Evolutionary conservation across 805 yeast genomes (phyloP).

Genomic region (Cyberlindnera maclurae): DNA sequence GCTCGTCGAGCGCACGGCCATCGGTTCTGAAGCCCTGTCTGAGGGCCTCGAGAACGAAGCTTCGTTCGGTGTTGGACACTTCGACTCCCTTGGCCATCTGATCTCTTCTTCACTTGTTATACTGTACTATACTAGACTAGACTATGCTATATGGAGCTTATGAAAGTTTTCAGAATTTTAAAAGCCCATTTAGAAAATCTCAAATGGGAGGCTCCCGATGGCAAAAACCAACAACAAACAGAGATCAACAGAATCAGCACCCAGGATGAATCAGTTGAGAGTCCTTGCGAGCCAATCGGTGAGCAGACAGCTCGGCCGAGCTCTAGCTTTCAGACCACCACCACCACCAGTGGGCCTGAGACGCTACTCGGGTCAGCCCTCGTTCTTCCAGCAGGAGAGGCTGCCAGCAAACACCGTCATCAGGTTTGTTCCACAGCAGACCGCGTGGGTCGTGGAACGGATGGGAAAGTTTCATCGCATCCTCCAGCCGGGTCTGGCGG

Average conservation of each 20-base stretch:
- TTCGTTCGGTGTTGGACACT: conserved; percentile 55
- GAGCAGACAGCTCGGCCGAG: too few relatives aligned
- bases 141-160: too few relatives aligned
- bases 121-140: too few relatives aligned
- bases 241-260: too few relatives aligned
- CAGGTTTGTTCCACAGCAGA: conserved; percentile 82
- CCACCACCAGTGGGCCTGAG: too few relatives aligned
- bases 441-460: conserved; percentile 86
- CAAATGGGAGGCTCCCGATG: too few relatives aligned
- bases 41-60: conserved; percentile 56
- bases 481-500: conserved; percentile 70
- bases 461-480: conserved; percentile 77
- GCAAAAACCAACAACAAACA: too few relatives aligned
- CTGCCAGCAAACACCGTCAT: conserved; percentile 71
- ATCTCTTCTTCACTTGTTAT: background rate
- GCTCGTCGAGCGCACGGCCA: conserved; percentile 56
- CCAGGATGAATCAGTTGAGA: too few relatives aligned
- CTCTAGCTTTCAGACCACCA: background rate
- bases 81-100: conserved; percentile 58
- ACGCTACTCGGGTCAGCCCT: conserved; percentile 18
- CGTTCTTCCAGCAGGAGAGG: conserved; percentile 53
- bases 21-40: conserved; percentile 59
- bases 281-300: too few relatives aligned
- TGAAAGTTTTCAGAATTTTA: too few relatives aligned
- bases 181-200: too few relatives aligned